Evolutionary conservation across 192 early-diverging fungal genomes (phyloP).

Genomic region (Funneliformis geosporum): DNA sequence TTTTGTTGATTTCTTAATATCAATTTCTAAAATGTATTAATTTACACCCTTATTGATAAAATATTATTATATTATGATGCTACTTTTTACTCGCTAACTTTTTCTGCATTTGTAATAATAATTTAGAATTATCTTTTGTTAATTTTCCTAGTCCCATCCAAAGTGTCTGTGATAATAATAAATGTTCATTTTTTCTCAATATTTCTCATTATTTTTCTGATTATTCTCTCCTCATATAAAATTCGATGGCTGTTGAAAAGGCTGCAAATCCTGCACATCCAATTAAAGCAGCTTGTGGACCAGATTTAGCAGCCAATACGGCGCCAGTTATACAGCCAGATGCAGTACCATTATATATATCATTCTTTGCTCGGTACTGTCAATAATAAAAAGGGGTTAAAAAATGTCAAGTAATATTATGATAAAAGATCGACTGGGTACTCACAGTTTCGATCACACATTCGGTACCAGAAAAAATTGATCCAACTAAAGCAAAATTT

Average conservation of each 20-base stretch:
- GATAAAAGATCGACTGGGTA: neutral
- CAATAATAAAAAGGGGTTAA: neutral
- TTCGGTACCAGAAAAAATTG: constrained; percentile 90
- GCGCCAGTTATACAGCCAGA: constrained; percentile 95
- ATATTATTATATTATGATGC: too few species aligned
- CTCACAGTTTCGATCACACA: constrained; percentile 90
- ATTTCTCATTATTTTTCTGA: neutral
- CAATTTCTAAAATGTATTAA: too few species aligned
- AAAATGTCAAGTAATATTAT: neutral
- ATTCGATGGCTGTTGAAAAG: constrained; percentile 92
- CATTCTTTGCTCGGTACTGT: constrained; percentile 90
- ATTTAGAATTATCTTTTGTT: too few species aligned
- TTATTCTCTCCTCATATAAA: constrained; percentile 71
- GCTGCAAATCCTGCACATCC: constrained; percentile 95
- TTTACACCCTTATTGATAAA: too few species aligned
- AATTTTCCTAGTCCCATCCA: too few species aligned
- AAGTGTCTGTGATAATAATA: neutral
- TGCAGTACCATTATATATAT: constrained; percentile 84
- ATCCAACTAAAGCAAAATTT: constrained; percentile 90
- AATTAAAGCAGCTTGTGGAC: constrained; percentile 69
- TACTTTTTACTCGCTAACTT: too few species aligned
- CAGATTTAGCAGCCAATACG: constrained; percentile 71
- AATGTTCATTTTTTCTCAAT: neutral
- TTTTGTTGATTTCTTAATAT: too few species aligned
- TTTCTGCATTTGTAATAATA: too few species aligned